Evolutionary conservation across 305 asterid species (phyloP).

Genomic region (Plantago lanceolata): DNA sequence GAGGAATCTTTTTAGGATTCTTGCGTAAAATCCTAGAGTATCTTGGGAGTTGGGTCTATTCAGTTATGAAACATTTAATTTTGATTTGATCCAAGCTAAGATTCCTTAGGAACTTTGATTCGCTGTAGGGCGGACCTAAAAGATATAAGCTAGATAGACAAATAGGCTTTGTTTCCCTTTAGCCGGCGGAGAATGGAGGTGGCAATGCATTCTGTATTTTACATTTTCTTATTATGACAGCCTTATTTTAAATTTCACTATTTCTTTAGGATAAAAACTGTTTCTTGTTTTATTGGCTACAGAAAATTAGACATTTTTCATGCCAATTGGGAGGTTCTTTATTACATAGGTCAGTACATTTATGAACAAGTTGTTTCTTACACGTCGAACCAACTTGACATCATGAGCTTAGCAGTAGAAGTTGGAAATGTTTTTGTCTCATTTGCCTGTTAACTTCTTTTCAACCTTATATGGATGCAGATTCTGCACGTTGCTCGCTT

Average conservation of each 20-base stretch:
- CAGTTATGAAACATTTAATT: not conserved
- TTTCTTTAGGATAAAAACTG: too few relatives aligned
- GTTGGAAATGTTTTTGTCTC: not conserved
- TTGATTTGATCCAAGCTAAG: not conserved
- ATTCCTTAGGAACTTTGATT: not conserved
- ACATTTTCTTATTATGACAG: too few relatives aligned
- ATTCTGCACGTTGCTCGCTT: not conserved
- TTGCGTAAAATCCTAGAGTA: not conserved
- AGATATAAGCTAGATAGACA: not conserved
- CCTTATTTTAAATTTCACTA: not conserved
- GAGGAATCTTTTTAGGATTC: not conserved
- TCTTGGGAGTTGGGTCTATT: not conserved
- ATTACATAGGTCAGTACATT: too few relatives aligned
- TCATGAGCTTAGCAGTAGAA: too few relatives aligned
- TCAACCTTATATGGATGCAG: not conserved
- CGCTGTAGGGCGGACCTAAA: slow-evolving; percentile 8
- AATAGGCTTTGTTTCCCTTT: not conserved
- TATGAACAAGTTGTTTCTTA: too few relatives aligned
- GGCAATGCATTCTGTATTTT: not conserved
- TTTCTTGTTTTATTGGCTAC: too few relatives aligned
- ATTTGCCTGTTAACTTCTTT: not conserved
- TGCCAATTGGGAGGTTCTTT: too few relatives aligned
- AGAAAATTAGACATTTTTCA: too few relatives aligned
- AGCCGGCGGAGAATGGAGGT: not conserved
- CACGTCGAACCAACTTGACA: too few relatives aligned